Evolutionary conservation across 495 filamentous ascomycete species (phyloP).

Genomic region (Neurospora sp.): DNA sequence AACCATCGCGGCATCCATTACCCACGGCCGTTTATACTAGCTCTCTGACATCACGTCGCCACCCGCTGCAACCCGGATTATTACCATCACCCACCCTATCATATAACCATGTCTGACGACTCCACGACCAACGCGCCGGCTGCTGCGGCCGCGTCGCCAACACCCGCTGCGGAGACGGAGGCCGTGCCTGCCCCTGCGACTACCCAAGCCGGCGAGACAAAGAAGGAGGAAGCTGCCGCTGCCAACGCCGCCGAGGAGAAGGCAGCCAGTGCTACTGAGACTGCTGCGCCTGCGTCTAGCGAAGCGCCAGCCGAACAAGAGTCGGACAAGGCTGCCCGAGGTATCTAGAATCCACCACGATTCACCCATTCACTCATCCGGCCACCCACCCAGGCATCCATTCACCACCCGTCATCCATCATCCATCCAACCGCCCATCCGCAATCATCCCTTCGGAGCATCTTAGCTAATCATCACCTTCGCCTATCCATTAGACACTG

Average conservation of each 20-base stretch:
- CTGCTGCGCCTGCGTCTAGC: slow-evolving; percentile 10
- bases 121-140: slow-evolving; percentile 6
- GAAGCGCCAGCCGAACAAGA: slow-evolving; percentile 5
- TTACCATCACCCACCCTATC: not conserved
- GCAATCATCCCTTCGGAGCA: not conserved
- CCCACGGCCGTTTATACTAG: not conserved
- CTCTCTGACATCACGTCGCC: slow-evolving; percentile 20
- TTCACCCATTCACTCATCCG: not conserved
- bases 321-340: slow-evolving; percentile 12
- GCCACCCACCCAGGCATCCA: not conserved
- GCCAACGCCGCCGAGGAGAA: slow-evolving; percentile 2
- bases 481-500: not conserved
- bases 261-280: not conserved
- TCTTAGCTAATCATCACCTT: slow-evolving; percentile 10
- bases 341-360: slow-evolving; percentile 5
- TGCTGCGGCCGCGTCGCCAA: slow-evolving; percentile 5
- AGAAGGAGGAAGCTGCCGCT: slow-evolving; percentile 10
- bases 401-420: not conserved
- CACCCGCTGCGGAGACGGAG: slow-evolving; percentile 6
- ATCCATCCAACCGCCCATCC: not conserved
- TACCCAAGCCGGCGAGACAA: slow-evolving; percentile 3
- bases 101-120: slow-evolving; percentile 15
- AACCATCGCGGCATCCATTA: slow-evolving; percentile 15
- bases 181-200: slow-evolving; percentile 10
- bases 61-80: slow-evolving; percentile 2